Base-by-base conservation (phyloP, 1,284 basidiomycete genomes). In the Agroathelia rolfsii region DNA sequence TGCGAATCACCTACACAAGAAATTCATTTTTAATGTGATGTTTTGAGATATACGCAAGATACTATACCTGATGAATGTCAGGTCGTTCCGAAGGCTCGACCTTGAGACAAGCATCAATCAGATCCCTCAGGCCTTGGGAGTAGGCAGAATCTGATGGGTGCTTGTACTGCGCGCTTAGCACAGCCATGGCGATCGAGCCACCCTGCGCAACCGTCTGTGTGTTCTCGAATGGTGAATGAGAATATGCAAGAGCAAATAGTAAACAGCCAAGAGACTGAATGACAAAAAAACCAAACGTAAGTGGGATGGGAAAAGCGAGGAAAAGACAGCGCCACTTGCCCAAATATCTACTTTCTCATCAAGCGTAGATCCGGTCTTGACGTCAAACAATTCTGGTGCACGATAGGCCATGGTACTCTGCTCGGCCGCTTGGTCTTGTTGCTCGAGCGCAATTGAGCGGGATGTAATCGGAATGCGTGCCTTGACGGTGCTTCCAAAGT, bases 341-440 rank as follows among this genome's bases (percentile, higher is more conserved):
- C 92, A 96, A 30, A 96, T 90, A 53, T 96, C 92, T 10, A 94
- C 89, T 49, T 88, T 88, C 59, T 95, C 92, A 47, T 92, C 85
- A n/a, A 96, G 60, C 2, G 65, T 76, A 27, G 70, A 62, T 24
- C 85, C 86, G 1, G 90, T 95, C 55, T 94, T 94, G 37, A 94
- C 89, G 47, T 96, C 92, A 50, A 95, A 95, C 7, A 96, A 65
- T 49, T 96, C 92, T 0, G 92, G 92, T 3, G 92, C 90, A 25
- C 92, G 78, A 49, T 93, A 96, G 1, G 92, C 86, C 90, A 96
- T 95, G 9, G 89, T 90, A 42, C 86, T 89, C 56, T 93, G 90
- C 54, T 95, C 92, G 13, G 86, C 87, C 2, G 92, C 92, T 43
- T 93, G 77, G 52, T 96, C 92, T 76, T 90, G 37, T 48, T 93